Evolutionary conservation across 345 rosid species (phyloP), one percentile per base, ranked within the genome.

Genomic region (Stellera chamaejasme): DNA sequence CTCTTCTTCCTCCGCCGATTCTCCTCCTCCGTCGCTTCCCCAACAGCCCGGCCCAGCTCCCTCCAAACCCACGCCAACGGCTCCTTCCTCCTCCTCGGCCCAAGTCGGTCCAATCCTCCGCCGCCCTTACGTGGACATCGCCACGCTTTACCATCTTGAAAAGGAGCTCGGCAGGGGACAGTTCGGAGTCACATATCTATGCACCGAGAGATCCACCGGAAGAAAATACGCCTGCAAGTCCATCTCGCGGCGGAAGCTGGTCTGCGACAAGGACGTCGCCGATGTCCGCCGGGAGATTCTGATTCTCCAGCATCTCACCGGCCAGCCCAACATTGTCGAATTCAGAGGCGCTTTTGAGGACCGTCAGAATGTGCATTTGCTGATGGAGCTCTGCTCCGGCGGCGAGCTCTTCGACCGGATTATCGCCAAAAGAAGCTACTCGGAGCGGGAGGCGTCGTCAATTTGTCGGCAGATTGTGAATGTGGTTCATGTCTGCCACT

Each of bases 381-480:
- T 84, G 39, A 92, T 88, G 97, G 98, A 92, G 80, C 75, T 92
- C 11, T 92, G 98, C 64, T 82, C 89, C 3, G 97, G 99, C 13
- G 96, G 99, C 10, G 99, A 93, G 77, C 88, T 93, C 12, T 89
- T 89, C 55, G 97, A 89, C 70, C 72, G 96, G 73, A 87, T 93
- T 12, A 82, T 73, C 28, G 75, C 79, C 19, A 89, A 72, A 70
- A 85, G 94, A 54, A 73, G 69, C 52, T 93, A 86, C 56, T 79
- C 97, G 0, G 97, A 93, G 72, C 73, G 70, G 55, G 90, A 82
- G 72, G 99, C 99, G 14, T 87, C 91, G 45, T 66, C 56, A 14
- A 77, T 93, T 52, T 71, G 74, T 45, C 68, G 89, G 75, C 87
- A 89, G 77, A 75, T 89, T 39, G 82, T 89, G 60, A 89, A 84